Evolutionary conservation across 805 yeast species (phyloP), one percentile per base, ranked within the genome.

Genomic region (Yarrowia osloensis): DNA sequence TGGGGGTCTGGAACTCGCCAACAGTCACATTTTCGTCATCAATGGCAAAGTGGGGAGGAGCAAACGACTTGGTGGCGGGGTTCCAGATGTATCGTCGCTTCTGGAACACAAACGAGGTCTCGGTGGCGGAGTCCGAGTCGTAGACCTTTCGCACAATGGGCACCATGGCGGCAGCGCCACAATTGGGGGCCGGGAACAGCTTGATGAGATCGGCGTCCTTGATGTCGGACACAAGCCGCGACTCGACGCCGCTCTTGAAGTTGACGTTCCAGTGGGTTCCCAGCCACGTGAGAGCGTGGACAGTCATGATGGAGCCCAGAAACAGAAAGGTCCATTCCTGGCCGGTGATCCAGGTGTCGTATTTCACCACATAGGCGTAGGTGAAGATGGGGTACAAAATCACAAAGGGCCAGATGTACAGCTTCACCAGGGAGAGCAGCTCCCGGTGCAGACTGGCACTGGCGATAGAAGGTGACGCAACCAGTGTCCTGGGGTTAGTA

Each of bases 301-400:
- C 69, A 2, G 97, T 86, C 40, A 88, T 76, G 63, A 93, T 81
- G 6, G 92, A 77, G 69, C 96, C 88, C 26, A 91, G 80, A 74
- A 86, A 93, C 40, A 94, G 95, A 76, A 90, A 91, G 0, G 98
- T 95, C 98, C 99, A 95, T 79, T 94, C 99, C 54, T 88, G 84
- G 28, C 97, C 97, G 52, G 84, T 89, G 73, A 94, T 89, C 75
- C 90, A 90, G 68, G 78, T 81, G 68, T 94, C 98, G 77, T 94
- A 94, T 67, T 87, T 85, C 69, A 79, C 78, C 68, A 77, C 73
- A 76, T 90, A 94, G 44, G 90, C 76, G 73, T 89, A 86, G 65
- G 80, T 79, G 76, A 90, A 90, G 21, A 83, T 74, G 6, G 97
- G 97, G 75, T 94, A 94, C 52, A 91, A 77, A 26, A 69, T 35